phyloP scores from a whole-genome alignment of 2,329 filamentous ascomycete species.

The Apiospora arundinis region DNA sequence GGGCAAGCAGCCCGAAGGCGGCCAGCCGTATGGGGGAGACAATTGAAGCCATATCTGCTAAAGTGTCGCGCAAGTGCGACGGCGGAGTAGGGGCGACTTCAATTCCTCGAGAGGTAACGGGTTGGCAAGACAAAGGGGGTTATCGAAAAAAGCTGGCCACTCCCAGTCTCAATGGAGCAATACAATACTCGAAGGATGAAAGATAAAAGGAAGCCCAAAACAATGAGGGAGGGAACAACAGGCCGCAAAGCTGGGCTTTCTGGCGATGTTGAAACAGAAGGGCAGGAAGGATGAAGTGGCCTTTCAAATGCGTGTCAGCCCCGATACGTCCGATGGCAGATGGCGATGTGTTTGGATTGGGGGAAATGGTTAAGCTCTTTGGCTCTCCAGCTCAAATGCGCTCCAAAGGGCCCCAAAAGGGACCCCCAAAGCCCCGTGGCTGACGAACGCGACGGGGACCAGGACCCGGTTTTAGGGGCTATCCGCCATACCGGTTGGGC shows the following conservation, averaged over 20 bases:
- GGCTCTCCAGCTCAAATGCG: no score
- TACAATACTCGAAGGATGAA: neutral
- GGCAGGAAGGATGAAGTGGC: conserved; percentile 23
- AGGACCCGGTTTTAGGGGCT: neutral
- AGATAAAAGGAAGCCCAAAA: conserved; percentile 10
- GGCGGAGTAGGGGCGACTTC: conserved; percentile 14
- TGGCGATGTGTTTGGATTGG: neutral
- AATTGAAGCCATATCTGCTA: conserved; percentile 20
- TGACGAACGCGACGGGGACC: conserved; percentile 6
- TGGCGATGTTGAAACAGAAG: neutral
- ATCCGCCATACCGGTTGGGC: neutral
- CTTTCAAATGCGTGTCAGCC: conserved; percentile 22
- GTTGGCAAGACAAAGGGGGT: neutral
- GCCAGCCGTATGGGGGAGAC: conserved; percentile 30
- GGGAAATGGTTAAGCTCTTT: no score
- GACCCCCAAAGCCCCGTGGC: neutral
- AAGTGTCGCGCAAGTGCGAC: conserved; percentile 12
- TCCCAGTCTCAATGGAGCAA: neutral
- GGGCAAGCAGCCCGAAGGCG: conserved; percentile 43
- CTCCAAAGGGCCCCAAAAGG: neutral
- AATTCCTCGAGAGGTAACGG: neutral
- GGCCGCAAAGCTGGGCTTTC: neutral
- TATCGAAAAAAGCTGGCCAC: neutral
- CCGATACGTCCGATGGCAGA: conserved; percentile 14
- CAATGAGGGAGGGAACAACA: neutral